Evolutionary conservation across 805 yeast genomes (phyloP).

Genomic region (Schwanniomyces yamadae): DNA sequence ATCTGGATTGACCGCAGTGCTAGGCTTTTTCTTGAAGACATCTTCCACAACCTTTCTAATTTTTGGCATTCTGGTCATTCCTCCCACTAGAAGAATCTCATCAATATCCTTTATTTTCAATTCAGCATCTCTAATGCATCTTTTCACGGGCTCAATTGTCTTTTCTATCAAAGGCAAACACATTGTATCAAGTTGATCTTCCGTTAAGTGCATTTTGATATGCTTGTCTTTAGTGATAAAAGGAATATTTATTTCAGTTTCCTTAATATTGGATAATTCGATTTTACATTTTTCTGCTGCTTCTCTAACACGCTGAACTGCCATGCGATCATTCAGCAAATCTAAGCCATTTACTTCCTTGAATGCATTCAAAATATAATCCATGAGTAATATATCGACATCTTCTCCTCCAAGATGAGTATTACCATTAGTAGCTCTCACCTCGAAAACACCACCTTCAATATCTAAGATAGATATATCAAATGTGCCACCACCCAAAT

Average conservation of each 20-base stretch:
- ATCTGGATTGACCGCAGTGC: conserved; percentile 79
- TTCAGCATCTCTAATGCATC: conserved; percentile 73
- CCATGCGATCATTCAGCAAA: conserved; percentile 49
- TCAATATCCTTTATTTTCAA: conserved; percentile 64
- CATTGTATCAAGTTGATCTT: conserved; percentile 66
- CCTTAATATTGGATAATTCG: conserved; percentile 64
- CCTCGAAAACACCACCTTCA: conserved; percentile 80
- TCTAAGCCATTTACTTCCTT: conserved; percentile 54
- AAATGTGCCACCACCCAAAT: conserved; percentile 84
- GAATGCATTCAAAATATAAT: conserved; percentile 58
- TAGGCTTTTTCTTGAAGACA: conserved; percentile 63
- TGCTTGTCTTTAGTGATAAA: conserved; percentile 65
- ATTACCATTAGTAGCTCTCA: conserved; percentile 79
- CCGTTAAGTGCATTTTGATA: conserved; percentile 56
- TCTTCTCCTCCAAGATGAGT: conserved; percentile 88
- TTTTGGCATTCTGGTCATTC: conserved; percentile 90
- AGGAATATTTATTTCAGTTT: conserved; percentile 66
- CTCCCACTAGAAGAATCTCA: conserved; percentile 79
- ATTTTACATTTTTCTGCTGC: conserved; percentile 79
- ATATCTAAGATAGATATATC: conserved; percentile 77
- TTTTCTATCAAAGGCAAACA: conserved; percentile 63
- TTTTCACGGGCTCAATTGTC: conserved; percentile 71
- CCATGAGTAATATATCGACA: conserved; percentile 65
- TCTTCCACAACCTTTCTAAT: conserved; percentile 61
- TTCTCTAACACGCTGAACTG: conserved; percentile 75